Base-by-base conservation (phyloP, 2,329 filamentous ascomycete species). In the Gremmenia infestans region DNA sequence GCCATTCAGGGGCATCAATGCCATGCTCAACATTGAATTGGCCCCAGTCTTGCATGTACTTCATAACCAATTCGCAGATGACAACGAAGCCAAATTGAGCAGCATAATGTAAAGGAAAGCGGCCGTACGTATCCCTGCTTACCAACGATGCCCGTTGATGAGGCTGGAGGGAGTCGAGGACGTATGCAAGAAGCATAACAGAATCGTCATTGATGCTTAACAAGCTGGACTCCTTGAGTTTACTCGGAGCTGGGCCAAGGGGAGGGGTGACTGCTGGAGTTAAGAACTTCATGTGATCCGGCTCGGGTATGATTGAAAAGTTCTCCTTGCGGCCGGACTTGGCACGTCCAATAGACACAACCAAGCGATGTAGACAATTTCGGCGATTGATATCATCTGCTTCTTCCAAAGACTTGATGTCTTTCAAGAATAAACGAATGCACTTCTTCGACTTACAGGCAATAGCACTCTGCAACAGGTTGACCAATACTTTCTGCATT, bases 51-150 rank as follows among this genome's bases (percentile, higher is more conserved):
- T 93, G 89, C 85, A 99, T 92, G 66, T 88, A 87, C 60, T 87
- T 85, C 75, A 97, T 92, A 63, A 97, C 81, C 23, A 92, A 80
- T 68, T 96, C 82, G 68, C 91, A 96, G 9, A 97, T 86, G n/a
- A 91, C 83, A 3, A 94, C 89, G 65, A 97, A 91, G 2, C 94
- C 94, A 68, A 95, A 96, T 70, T 97, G 91, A 0, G 94, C 93
- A 2, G 91, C 91, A 69, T 97, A 97, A 70, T 97, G 93, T 11
- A 97, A 78, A 1, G 93, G 91, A 14, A 93, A 80, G 4, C 93
- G 87, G 2, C 91, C 92, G 58, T 93, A 88, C 0, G 85, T 80
- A 72, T 97, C 93, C 57, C 81, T 84, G 12, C 82, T 81, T 50
- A 81, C 76, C 11, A 97, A 75, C 0, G 87, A 87, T 12, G 70